Evolutionary conservation across 1,284 basidiomycete genomes (phyloP).

Genomic region (Fomitopsis pinicola): DNA sequence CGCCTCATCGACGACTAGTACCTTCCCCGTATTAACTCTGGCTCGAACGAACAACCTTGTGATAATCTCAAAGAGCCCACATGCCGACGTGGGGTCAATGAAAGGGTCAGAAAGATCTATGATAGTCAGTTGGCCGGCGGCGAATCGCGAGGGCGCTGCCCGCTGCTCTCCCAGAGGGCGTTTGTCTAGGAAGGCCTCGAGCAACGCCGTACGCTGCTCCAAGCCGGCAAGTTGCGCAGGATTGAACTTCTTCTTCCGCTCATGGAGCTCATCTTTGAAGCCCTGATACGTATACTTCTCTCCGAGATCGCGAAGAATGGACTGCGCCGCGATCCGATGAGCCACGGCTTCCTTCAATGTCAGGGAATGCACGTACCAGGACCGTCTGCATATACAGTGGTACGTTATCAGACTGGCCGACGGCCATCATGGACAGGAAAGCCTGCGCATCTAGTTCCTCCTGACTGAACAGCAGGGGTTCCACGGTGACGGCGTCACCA

Average conservation of each 20-base stretch:
- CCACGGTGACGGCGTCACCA: conserved; percentile 22
- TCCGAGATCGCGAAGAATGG: conserved; percentile 23
- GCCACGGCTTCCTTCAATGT: neutral
- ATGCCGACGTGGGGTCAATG: conserved; percentile 59
- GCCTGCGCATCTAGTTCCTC: conserved; percentile 28
- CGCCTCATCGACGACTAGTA: conserved; percentile 66
- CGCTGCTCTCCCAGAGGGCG: neutral
- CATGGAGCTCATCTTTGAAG: conserved; percentile 15
- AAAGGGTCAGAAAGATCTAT: conserved; percentile 58
- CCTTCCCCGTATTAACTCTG: conserved; percentile 54
- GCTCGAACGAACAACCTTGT: conserved; percentile 55
- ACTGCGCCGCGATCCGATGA: conserved; percentile 6
- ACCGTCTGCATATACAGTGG: conserved; percentile 25
- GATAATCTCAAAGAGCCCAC: conserved; percentile 62
- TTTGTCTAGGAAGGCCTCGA: conserved; percentile 18
- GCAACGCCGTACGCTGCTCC: conserved; percentile 20
- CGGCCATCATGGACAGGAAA: conserved; percentile 32
- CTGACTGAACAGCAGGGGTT: conserved; percentile 26
- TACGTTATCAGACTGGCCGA: conserved; percentile 22
- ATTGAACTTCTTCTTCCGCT: conserved; percentile 16
- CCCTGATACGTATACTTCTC: conserved; percentile 19
- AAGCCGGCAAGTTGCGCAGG: conserved; percentile 19
- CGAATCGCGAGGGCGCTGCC: conserved; percentile 14
- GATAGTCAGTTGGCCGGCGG: conserved; percentile 22
- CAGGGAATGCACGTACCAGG: conserved; percentile 11